Evolutionary conservation across 2,329 filamentous ascomycete species (phyloP).

Genomic region (Colletotrichum sp.): DNA sequence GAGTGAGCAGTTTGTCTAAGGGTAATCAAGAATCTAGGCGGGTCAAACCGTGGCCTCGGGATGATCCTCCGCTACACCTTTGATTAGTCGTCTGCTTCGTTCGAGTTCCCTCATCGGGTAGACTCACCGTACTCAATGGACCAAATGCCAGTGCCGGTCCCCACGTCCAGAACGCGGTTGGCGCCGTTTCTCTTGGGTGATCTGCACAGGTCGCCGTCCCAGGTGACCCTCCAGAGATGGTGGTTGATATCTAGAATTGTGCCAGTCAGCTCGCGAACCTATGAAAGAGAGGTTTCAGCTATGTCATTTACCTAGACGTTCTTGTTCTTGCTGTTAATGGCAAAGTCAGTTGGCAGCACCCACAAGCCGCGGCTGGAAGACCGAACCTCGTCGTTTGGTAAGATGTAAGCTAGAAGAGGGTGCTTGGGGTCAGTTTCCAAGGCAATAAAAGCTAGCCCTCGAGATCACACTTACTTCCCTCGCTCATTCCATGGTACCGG

Average conservation of each 20-base stretch:
- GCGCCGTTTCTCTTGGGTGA: constrained; percentile 27
- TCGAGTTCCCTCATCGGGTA: background rate
- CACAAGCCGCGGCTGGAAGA: too few relatives aligned
- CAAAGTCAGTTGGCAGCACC: background rate
- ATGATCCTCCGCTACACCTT: constrained; percentile 29
- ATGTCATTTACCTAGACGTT: background rate
- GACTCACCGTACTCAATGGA: constrained; percentile 9
- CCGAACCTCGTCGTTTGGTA: constrained; percentile 28
- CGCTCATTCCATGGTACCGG: constrained; percentile 22
- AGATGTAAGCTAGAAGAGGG: constrained; percentile 26
- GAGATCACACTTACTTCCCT: constrained; percentile 24
- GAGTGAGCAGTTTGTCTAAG: constrained; percentile 5
- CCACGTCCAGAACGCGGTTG: constrained; percentile 24
- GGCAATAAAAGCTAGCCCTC: too few relatives aligned
- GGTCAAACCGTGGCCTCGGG: constrained; percentile 26
- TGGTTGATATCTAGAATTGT: constrained; percentile 37
- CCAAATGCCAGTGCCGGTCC: constrained; percentile 19
- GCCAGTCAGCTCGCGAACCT: too few relatives aligned
- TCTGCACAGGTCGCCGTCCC: constrained; percentile 32
- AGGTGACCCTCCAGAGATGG: constrained; percentile 35
- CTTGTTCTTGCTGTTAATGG: constrained; percentile 29
- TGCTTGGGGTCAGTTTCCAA: background rate
- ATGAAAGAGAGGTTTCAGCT: too few relatives aligned
- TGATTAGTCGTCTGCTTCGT: background rate
- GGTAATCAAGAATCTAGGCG: too few relatives aligned